Base-by-base conservation (phyloP, 2,329 filamentous ascomycete genomes). In the Drechslerella coelobrocha region DNA sequence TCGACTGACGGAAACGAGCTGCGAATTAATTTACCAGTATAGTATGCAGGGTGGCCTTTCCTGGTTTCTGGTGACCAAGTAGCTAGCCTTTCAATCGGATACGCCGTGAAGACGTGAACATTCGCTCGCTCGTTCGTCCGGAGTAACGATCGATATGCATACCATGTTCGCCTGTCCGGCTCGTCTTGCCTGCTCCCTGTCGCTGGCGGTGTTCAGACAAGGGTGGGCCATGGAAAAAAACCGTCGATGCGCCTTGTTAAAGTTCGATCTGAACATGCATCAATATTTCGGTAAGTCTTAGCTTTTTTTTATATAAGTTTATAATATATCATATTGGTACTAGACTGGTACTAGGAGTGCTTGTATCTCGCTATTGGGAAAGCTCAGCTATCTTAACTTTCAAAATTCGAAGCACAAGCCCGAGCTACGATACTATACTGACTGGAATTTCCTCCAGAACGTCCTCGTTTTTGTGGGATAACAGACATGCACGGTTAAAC, bases 211-310 rank as follows among this genome's bases (percentile, higher is more conserved):
- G 12, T 5, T 39, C 34, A 14, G 34, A 39, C 34, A 39, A 39
- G 12, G 34, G 34, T 14, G 12, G 34, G 34, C 34, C 34, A 14
- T 39, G 34, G 34, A 39, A 14, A n/a, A 39, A 6, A 6, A 10
- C 12, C 5, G 34, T n/a, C 4, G 34, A 53, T 54, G 31, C 62
- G 61, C 63, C 56, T 56, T 61, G 63, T 68, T 39, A 61, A 68
- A 60, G 41, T 68, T 56, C 63, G 63, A 68, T 68, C 63, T 47
- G 12, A 39, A 68, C 50, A 68, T 68, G 56, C 51, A 61, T 39
- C 9, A 24, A 41, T 54, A 50, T 39, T 39, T 39, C 34, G 4
- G 34, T 6, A 7, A 6, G 29, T 34, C 29, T 34, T 6, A 12
- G 6, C 29, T 34, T n/a, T n/a, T n/a, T n/a, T n/a, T n/a, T n/a